phyloP scores from a whole-genome alignment of 2,329 filamentous ascomycete genomes.

The Achaetomium macrosporum region DNA sequence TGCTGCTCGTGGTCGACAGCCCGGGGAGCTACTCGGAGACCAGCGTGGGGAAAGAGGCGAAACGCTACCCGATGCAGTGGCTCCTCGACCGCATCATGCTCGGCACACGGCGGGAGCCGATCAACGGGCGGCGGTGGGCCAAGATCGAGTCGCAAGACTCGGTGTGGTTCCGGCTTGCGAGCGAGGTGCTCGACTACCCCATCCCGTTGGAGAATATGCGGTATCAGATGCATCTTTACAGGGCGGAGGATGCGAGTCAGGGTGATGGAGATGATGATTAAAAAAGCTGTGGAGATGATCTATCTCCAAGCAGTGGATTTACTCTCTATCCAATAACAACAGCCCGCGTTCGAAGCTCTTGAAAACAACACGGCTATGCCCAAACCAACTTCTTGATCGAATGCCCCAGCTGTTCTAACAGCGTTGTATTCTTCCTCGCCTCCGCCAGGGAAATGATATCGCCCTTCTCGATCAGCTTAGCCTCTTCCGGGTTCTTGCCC shows the following conservation, averaged over 20 bases:
- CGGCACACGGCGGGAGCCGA: conserved; percentile 23
- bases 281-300: neutral
- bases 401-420: conserved; percentile 82
- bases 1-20: conserved; percentile 84
- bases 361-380: conserved; percentile 39
- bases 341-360: neutral
- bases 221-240: conserved; percentile 85
- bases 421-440: conserved; percentile 78
- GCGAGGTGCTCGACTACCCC: conserved; percentile 61
- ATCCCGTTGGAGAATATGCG: conserved; percentile 91
- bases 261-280: conserved; percentile 9
- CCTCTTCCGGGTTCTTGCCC: conserved; percentile 36
- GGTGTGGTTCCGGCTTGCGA: conserved; percentile 73
- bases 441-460: conserved; percentile 82
- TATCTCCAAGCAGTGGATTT: neutral
- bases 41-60: conserved; percentile 55
- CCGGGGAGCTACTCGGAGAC: conserved; percentile 90
- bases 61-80: conserved; percentile 89
- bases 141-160: conserved; percentile 72
- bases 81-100: conserved; percentile 73
- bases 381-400: conserved; percentile 92
- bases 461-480: conserved; percentile 45
- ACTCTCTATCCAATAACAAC: neutral
- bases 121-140: conserved; percentile 54
- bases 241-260: conserved; percentile 24